Percentiles rank a stretch among this genome's conserved stretches.
These are phyloP conservation scores for Boletus reticuloceps DNA, from an alignment of 768 basidiomycete genomes.

Conservation along the genomic window DNA sequence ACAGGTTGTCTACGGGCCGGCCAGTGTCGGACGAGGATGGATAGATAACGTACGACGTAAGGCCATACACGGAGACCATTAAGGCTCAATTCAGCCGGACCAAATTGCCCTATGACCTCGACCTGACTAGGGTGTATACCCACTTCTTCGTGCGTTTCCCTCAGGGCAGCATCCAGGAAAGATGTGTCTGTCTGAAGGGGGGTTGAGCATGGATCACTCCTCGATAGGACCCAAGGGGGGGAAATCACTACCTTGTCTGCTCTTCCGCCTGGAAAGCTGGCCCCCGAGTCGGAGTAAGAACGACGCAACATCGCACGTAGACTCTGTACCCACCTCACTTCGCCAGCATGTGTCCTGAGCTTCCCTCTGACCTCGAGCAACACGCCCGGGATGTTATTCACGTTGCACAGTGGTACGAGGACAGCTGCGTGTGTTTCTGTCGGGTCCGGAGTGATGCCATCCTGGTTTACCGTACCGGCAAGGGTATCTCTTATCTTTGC, in stretches of 20 bases:
- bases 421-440: slow-evolving; percentile 59
- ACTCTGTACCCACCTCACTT: slow-evolving; percentile 60
- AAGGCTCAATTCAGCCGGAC: slow-evolving; percentile 58
- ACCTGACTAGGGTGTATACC: slow-evolving; percentile 59
- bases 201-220: not conserved
- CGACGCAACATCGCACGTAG: not conserved
- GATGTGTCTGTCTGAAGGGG: slow-evolving; percentile 48
- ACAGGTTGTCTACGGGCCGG: not conserved
- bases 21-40: not conserved
- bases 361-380: slow-evolving; percentile 68
- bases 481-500: slow-evolving; percentile 31
- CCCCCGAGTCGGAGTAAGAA: not conserved
- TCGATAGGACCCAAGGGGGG: not conserved
- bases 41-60: slow-evolving; percentile 59
- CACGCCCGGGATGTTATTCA: slow-evolving; percentile 61
- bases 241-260: slow-evolving; percentile 56
- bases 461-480: slow-evolving; percentile 6
- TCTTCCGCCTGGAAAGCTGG: slow-evolving; percentile 74
- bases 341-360: slow-evolving; percentile 72
- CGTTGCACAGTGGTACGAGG: slow-evolving; percentile 76
- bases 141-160: slow-evolving; percentile 76
- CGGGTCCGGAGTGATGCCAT: slow-evolving; percentile 16
- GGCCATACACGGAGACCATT: slow-evolving; percentile 70
- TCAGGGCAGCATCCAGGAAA: slow-evolving; percentile 54
- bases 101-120: slow-evolving; percentile 64